phyloP scores from a whole-genome alignment of 495 filamentous ascomycete genomes.

The Hypoxylon fuscum region DNA sequence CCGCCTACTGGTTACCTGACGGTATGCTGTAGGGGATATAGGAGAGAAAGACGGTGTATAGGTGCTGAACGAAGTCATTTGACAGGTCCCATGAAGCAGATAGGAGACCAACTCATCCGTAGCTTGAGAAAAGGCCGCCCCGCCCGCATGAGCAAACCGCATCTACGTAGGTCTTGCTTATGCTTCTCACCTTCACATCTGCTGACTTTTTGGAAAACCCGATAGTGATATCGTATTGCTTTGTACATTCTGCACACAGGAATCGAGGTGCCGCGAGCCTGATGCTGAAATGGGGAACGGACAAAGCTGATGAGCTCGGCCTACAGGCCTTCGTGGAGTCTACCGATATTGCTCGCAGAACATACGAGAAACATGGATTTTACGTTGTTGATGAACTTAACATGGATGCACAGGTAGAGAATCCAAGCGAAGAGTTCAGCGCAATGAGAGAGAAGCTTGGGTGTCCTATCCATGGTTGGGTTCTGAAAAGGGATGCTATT shows the following conservation, averaged over 20 bases:
- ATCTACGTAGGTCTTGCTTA: conserved; percentile 41
- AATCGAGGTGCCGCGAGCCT: conserved; percentile 42
- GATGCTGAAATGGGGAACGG: conserved; percentile 49
- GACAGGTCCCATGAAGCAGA: conserved; percentile 36
- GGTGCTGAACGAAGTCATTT: not conserved
- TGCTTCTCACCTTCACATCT: conserved; percentile 8
- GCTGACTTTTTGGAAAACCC: not conserved
- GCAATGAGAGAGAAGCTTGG: conserved; percentile 27
- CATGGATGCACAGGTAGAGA: conserved; percentile 20
- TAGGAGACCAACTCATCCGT: conserved; percentile 44
- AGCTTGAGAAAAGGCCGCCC: conserved; percentile 43
- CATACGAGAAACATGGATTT: conserved; percentile 50
- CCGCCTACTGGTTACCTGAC: conserved; percentile 50
- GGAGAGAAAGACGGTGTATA: not conserved
- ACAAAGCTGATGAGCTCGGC: conserved; percentile 48
- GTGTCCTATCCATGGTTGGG: conserved; percentile 38
- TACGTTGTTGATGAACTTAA: conserved; percentile 18
- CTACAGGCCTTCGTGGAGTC: conserved; percentile 52
- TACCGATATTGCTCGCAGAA: conserved; percentile 45
- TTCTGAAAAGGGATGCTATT: conserved; percentile 31
- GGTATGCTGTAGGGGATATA: conserved; percentile 33
- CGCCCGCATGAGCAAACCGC: conserved; percentile 45
- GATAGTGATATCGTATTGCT: conserved; percentile 24
- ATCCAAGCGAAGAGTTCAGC: conserved; percentile 14
- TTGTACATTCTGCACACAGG: conserved; percentile 29